A percentile compares a stretch with the other conserved stretches of the same genome.
Conservation (phyloP, 192 early-diverging fungal genomes). For the Neocallimastix lanati region DNA sequence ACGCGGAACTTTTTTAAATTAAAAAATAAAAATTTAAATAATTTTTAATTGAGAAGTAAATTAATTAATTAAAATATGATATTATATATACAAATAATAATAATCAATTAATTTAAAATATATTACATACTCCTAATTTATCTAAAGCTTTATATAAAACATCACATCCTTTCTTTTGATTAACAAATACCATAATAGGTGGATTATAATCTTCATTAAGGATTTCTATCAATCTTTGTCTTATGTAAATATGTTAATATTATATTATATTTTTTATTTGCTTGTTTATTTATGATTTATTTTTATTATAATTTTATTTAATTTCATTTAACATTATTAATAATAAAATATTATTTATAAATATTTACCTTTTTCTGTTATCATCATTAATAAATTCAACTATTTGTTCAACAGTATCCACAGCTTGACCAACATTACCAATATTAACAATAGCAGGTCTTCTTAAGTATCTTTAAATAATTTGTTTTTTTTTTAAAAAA, state of each 20-base stretch:
- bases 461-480: conserved; percentile 43
- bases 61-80: no score
- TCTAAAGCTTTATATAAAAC: conserved; percentile 60
- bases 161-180: conserved; percentile 87
- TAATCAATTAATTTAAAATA: no score
- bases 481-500: no score
- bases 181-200: conserved; percentile 95
- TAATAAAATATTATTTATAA: no score
- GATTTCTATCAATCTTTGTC: conserved; percentile 57
- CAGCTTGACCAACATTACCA: conserved; percentile 89
- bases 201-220: conserved; percentile 50
- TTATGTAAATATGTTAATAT: conserved; percentile 4
- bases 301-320: no score
- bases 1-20: conserved; percentile 32
- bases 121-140: conserved; percentile 33
- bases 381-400: conserved; percentile 82
- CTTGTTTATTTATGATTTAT: no score
- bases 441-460: conserved; percentile 87
- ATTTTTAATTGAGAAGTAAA: no score
- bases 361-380: conserved; percentile 61
- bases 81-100: no score
- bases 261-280: neutral
- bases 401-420: conserved; percentile 86
- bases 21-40: no score
- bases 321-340: no score